Base-by-base conservation (phyloP, 2,329 filamentous ascomycete genomes). In the Aspergillus eucalypticola region DNA sequence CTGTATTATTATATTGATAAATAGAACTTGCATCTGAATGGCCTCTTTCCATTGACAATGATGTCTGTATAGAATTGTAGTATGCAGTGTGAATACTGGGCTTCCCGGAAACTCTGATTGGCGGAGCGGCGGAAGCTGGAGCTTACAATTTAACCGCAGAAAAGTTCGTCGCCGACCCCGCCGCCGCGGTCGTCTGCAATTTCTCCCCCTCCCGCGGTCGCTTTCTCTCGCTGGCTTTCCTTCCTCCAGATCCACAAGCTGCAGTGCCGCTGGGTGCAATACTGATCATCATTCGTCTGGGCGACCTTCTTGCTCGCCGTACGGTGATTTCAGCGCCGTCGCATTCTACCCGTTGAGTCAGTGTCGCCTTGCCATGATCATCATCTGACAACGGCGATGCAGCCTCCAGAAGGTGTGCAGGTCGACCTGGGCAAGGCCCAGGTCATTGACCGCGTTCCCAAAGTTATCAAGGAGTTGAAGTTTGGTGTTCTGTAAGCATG, bases 401-500 rank as follows among this genome's bases (percentile, higher is more conserved):
- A 77, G 72, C 73, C 74, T 71, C 70, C 72, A 65, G 77, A 78
- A 68, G 72, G 73, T 73, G 73, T 72, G 61, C 75, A 77, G 68
- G 76, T 87, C 70, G 76, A 78, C 68, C 76, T 78, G 75, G 76
- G 76, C 68, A 97, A 97, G 83, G 88, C 92, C 81, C 92, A 96
- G 84, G 89, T 97, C 75, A 86, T 92, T 56, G 92, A 97, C 78
- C 88, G 88, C 74, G 84, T 91, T 59, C 94, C 94, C 35, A 96
- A 96, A 82, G 90, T 91, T 71, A 96, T 97, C 81, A 92, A 90
- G 75, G 90, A 92, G 73, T 86, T 98, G 75, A 93, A 96, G 74
- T 98, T 98, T 77, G 94, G 94, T 72, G 91, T 98, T 64, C 87
- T 96, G 88, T 93, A 81, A 68, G 85, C 23, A 71, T 58, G 59